Evolutionary conservation across 129 eudicot species (phyloP).

Genomic region (Flaveria bidentis): DNA sequence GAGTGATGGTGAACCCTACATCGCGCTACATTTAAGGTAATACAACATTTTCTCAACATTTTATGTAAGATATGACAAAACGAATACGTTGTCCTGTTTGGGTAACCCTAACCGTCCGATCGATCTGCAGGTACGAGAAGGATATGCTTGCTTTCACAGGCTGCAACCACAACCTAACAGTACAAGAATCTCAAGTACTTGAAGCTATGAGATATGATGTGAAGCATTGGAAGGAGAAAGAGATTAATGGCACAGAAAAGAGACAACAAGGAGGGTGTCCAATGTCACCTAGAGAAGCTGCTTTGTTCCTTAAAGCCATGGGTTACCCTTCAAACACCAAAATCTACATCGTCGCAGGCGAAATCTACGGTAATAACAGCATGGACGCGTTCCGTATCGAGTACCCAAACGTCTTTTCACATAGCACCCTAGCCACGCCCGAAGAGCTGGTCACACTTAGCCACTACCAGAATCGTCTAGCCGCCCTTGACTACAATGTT

Average conservation of each 20-base stretch:
- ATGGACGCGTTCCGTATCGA: slow-evolving; percentile 62
- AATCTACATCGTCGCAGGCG: slow-evolving; percentile 90
- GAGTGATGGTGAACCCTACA: slow-evolving; percentile 51
- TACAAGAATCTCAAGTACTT: slow-evolving; percentile 65
- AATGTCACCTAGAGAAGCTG: slow-evolving; percentile 95
- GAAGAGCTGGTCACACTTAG: slow-evolving; percentile 61
- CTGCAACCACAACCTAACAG: slow-evolving; percentile 76
- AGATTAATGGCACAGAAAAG: slow-evolving; percentile 63
- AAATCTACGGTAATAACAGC: slow-evolving; percentile 69
- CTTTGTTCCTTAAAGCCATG: slow-evolving; percentile 86
- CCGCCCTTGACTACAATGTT: slow-evolving; percentile 81
- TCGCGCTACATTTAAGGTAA: slow-evolving; percentile 90
- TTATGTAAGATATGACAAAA: not conserved
- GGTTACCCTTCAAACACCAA: slow-evolving; percentile 73
- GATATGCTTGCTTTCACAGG: slow-evolving; percentile 99
- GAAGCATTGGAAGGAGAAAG: slow-evolving; percentile 95
- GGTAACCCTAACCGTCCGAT: not conserved
- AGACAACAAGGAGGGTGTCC: slow-evolving; percentile 89
- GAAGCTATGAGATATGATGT: slow-evolving; percentile 69
- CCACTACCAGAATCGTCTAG: slow-evolving; percentile 76
- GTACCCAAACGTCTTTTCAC: slow-evolving; percentile 75
- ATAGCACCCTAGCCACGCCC: slow-evolving; percentile 70
- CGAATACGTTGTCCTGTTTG: not conserved
- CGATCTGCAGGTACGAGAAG: slow-evolving; percentile 56
- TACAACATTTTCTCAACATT: not conserved